phyloP scores from a whole-genome alignment of 139 green algal genomes.

The Chlamydomonas schloesseri region DNA sequence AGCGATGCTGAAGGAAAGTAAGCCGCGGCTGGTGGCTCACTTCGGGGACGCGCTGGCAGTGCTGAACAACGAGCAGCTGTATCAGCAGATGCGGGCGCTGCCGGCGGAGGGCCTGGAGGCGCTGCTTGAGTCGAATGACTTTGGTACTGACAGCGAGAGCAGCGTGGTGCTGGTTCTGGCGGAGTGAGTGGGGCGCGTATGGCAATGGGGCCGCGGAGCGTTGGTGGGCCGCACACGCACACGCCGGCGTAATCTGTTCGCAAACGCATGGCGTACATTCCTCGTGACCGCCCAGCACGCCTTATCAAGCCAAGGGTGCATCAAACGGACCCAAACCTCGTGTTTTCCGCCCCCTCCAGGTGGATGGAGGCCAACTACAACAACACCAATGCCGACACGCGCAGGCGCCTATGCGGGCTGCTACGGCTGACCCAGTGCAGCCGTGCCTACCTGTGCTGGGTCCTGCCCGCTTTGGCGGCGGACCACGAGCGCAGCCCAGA shows the following conservation, averaged over 20 bases:
- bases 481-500: no score
- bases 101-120: slow-evolving; percentile 4
- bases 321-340: no score
- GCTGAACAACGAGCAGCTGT: background rate
- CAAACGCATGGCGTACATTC: no score
- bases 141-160: slow-evolving; percentile 13
- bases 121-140: slow-evolving; percentile 19
- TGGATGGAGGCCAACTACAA: slow-evolving; percentile 1
- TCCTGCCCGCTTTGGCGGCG: slow-evolving; percentile 5
- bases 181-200: no score
- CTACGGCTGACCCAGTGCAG: background rate
- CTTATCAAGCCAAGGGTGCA: no score
- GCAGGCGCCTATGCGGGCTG: background rate
- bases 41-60: no score
- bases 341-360: no score
- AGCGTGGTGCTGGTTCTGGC: slow-evolving; percentile 18
- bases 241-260: no score
- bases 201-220: no score
- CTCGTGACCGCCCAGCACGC: no score
- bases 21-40: background rate
- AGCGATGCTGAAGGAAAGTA: background rate
- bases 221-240: no score
- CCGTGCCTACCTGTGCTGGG: background rate
- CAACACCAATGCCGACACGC: background rate
- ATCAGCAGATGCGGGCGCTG: background rate